A percentile compares a stretch with the other conserved stretches of the same genome.
Evolutionary conservation across 139 green algal species (phyloP).

Genomic region (Picochlorum sp.): DNA sequence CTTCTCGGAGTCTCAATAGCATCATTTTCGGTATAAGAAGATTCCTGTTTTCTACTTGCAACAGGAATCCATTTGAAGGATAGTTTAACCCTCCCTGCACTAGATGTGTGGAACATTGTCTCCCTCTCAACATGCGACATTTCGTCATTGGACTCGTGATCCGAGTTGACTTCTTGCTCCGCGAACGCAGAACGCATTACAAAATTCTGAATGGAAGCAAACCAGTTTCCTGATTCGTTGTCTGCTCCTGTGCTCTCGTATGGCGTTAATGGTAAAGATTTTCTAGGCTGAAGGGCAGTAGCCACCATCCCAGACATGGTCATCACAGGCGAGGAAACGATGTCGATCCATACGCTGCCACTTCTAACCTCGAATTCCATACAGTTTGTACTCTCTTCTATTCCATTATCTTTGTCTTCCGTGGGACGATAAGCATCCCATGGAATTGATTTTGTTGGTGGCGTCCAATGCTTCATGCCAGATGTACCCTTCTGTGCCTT

Average conservation of each 20-base stretch:
- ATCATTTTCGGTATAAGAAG: too few relatives aligned
- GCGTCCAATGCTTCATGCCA: neutral
- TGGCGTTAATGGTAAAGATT: neutral
- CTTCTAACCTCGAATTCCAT: neutral
- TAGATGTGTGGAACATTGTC: too few relatives aligned
- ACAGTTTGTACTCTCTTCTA: neutral
- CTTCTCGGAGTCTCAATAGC: too few relatives aligned
- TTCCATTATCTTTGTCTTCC: too few relatives aligned
- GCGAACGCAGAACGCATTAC: neutral
- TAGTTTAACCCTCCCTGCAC: neutral
- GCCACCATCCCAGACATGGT: constrained; percentile 1
- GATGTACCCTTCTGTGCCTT: too few relatives aligned
- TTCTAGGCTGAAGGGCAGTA: neutral
- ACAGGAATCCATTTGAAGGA: neutral
- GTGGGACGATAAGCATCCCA: too few relatives aligned
- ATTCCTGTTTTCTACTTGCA: too few relatives aligned
- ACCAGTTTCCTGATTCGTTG: neutral
- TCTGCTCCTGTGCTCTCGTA: neutral
- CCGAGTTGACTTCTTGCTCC: neutral
- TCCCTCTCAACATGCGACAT: neutral
- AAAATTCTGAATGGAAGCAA: neutral
- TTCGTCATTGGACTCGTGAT: neutral
- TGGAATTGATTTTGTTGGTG: neutral
- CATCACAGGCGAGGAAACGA: neutral
- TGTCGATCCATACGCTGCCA: neutral